Base-by-base conservation (phyloP, 23 red algal species). In the Gracilaria gracilis region DNA sequence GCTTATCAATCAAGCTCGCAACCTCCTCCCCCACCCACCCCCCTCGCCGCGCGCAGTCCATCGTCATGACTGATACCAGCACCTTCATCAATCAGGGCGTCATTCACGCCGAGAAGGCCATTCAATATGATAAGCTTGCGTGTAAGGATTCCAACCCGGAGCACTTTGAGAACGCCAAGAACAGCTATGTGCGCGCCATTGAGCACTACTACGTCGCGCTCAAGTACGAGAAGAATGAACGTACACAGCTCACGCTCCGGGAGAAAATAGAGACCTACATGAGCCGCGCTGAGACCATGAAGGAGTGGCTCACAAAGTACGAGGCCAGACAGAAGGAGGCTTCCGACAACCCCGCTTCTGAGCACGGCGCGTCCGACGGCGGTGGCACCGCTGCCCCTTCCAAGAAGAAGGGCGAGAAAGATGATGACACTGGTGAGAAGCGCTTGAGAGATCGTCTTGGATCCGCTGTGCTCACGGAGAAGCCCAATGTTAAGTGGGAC, bases 401-500 rank as follows among this genome's bases (percentile, higher is more conserved):
- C 42, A 61, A 87, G 57, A 84, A 90, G 80, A 79, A 79, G 65
- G 59, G 64, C 19, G 76, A 93, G 28, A 83, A 79, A 33, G 90
- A 83, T 11, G 91, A 85, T 32, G 87, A 90, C 48, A 66, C 82
- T 38, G 91, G 79, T 34, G 69, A 57, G 27, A 61, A 90, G 89
- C 93, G 83, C 72, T 67, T 87, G 78, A 86, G 89, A 65, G 79
- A 32, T 35, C 94, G 58, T 49, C 67, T 99, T 31, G 75, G 81
- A 0, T 65, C 72, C 21, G 97, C 94, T 21, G 95, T 99, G 21
- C 84, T 99, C 14, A 77, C 81, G 14, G 97, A 99, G 50, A 95
- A 96, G 64, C 97, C 97, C 28, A 94, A 99, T 40, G 94, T 99
- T 24, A 88, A 93, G 33, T 99, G 97, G 97, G 91, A 94, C 57